Percentiles rank a stretch among this genome's conserved stretches.
These are phyloP conservation scores for Zymoseptoria tritici DNA, from an alignment of 2,329 filamentous ascomycete species.

Conservation along the genomic window DNA sequence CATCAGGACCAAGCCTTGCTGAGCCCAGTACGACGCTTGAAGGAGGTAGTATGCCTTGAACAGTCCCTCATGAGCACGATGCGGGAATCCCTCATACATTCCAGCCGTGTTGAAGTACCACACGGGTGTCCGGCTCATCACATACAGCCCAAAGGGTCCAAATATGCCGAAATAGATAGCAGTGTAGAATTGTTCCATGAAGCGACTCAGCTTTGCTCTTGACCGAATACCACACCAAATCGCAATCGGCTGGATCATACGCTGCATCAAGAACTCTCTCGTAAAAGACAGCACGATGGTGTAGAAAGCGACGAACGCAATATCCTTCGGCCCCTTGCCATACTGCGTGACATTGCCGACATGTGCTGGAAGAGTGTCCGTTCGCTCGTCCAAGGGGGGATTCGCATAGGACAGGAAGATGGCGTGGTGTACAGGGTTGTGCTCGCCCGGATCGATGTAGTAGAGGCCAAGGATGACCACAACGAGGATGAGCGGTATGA, in stretches of 20 bases:
- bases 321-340: conserved; percentile 79
- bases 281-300: conserved; percentile 85
- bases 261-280: conserved; percentile 93
- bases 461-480: conserved; percentile 59
- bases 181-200: conserved; percentile 96
- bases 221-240: conserved; percentile 60
- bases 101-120: conserved; percentile 92
- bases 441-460: conserved; percentile 64
- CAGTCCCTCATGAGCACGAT: conserved; percentile 66
- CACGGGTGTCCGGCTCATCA: conserved; percentile 84
- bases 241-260: conserved; percentile 70
- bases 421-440: conserved; percentile 72
- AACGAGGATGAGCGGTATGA: conserved; percentile 62
- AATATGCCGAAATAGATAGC: conserved; percentile 81
- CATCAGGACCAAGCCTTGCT: conserved; percentile 82
- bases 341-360: conserved; percentile 52
- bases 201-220: conserved; percentile 73
- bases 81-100: conserved; percentile 87
- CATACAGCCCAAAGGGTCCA: conserved; percentile 76
- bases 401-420: conserved; percentile 87
- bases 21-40: conserved; percentile 89
- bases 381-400: conserved; percentile 27
- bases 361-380: conserved; percentile 40
- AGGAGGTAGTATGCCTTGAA: conserved; percentile 98
- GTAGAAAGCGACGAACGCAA: conserved; percentile 85